phyloP scores from a whole-genome alignment of 129 eudicot genomes.

The Cynara cardunculus region DNA sequence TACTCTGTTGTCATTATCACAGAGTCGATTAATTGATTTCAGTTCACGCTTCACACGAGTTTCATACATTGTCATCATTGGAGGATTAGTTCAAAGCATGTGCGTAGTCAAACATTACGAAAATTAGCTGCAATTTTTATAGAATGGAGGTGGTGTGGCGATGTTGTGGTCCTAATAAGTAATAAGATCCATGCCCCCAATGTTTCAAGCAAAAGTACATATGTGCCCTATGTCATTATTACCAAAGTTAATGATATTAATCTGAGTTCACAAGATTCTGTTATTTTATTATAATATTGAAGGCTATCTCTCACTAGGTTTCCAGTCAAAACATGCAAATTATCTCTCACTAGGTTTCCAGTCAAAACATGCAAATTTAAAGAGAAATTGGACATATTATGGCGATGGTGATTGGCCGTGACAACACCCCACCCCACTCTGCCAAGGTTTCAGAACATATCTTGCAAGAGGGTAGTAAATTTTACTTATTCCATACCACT shows the following conservation, averaged over 20 bases:
- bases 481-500: not conserved
- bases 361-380: not conserved
- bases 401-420: not conserved
- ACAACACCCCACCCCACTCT: not conserved
- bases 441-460: not conserved
- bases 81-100: not conserved
- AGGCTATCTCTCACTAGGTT: not conserved
- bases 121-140: not conserved
- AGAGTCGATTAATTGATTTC: not conserved
- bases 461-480: not conserved
- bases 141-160: not conserved
- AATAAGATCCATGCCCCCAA: not conserved
- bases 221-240: not conserved
- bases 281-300: not conserved
- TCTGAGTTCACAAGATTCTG: not conserved
- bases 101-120: not conserved
- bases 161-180: not conserved
- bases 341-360: not conserved
- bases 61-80: not conserved
- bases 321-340: not conserved
- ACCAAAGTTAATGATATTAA: not conserved
- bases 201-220: not conserved
- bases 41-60: not conserved
- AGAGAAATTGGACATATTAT: not conserved
- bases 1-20: not conserved